Conservation (phyloP, 345 rosid species). For the Gossypium thurberi region DNA sequence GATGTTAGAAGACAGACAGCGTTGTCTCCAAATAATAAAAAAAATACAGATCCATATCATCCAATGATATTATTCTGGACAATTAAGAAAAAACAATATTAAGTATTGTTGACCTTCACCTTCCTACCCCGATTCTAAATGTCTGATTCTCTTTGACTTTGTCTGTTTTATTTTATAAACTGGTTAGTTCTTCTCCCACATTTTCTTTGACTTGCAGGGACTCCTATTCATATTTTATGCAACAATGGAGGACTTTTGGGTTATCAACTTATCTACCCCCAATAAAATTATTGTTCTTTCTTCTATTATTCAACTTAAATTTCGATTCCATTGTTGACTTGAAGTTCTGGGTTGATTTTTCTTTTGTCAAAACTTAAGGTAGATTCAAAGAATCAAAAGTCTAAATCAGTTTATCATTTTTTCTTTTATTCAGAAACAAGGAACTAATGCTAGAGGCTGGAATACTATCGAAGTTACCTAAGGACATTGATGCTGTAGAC, state of each 20-base stretch:
- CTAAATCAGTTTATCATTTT: neutral
- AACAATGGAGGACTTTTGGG: constrained; percentile 11
- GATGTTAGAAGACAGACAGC: constrained; percentile 13
- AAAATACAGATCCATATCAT: constrained; percentile 20
- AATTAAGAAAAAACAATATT: neutral
- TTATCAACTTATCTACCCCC: constrained; percentile 1
- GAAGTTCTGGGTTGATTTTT: neutral
- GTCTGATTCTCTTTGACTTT: constrained; percentile 41
- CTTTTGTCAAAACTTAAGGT: neutral
- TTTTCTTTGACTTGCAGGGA: neutral
- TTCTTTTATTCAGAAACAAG: constrained; percentile 62
- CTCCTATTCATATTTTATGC: neutral
- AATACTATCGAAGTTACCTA: constrained; percentile 62
- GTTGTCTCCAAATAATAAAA: constrained; percentile 14
- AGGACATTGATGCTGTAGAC: constrained; percentile 30
- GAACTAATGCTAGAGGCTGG: constrained; percentile 73
- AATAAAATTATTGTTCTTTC: neutral
- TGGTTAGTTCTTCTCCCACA: constrained; percentile 4
- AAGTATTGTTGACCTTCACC: constrained; percentile 23
- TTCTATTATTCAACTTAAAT: neutral
- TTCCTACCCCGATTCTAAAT: constrained; percentile 32
- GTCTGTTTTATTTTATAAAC: constrained; percentile 3
- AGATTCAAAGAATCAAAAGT: neutral
- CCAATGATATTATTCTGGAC: constrained; percentile 14
- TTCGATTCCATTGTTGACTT: constrained; percentile 11